phyloP scores from a whole-genome alignment of 2,329 filamentous ascomycete genomes.

The Cercospora nicotianae region DNA sequence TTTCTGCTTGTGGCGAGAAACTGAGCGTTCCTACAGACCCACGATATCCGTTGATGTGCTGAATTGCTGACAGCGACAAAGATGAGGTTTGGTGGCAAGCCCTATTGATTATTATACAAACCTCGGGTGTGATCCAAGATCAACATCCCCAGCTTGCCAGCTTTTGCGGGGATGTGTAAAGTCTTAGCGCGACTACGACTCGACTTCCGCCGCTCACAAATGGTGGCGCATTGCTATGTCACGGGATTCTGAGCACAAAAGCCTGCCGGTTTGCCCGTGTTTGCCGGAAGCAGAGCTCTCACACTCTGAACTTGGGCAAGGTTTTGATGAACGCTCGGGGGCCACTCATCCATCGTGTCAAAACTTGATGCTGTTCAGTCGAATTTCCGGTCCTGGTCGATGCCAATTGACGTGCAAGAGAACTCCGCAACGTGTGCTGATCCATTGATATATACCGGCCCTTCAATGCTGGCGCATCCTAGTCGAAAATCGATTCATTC shows the following conservation, averaged over 20 bases:
- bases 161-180: not conserved
- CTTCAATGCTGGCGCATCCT: not conserved
- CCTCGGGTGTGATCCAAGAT: not conserved
- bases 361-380: not conserved
- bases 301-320: not conserved
- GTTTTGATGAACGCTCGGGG: not conserved
- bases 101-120: not conserved
- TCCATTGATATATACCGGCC: not conserved
- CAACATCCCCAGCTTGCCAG: not conserved
- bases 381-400: not conserved
- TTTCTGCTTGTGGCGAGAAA: not conserved
- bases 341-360: not conserved
- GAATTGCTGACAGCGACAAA: not conserved
- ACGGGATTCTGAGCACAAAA: not conserved
- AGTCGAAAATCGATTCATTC: not conserved
- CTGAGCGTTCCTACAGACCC: not conserved
- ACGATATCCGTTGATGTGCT: not conserved
- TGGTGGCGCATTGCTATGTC: not conserved
- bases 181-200: not conserved
- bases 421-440: not conserved
- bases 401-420: not conserved
- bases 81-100: not conserved
- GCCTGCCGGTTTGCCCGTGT: constrained; percentile 3
- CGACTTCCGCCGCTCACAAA: not conserved
- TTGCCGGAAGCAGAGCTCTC: not conserved